phyloP scores from a whole-genome alignment of 768 basidiomycete species.

The Mycena filopes region DNA sequence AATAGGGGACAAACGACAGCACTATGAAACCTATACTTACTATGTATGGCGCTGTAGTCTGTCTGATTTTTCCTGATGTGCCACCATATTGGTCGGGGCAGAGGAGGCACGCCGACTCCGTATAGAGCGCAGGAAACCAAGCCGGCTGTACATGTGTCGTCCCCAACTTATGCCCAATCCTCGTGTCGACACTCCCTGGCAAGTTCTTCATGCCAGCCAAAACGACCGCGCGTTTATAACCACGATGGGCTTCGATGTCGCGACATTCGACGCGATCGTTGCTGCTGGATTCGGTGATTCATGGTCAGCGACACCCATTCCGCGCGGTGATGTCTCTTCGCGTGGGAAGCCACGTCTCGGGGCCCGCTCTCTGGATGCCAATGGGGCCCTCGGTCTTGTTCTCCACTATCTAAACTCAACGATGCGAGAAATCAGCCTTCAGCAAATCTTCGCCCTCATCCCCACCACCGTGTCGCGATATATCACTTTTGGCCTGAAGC shows the following conservation, averaged over 20 bases:
- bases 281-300: conserved; percentile 43
- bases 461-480: conserved; percentile 42
- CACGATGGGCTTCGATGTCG: conserved; percentile 54
- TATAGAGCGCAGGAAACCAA: background rate
- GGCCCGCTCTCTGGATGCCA: conserved; percentile 48
- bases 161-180: conserved; percentile 47
- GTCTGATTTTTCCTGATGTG: no score
- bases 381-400: conserved; percentile 45
- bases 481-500: conserved; percentile 35
- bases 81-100: background rate
- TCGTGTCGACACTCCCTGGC: conserved; percentile 48
- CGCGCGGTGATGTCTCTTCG: conserved; percentile 39
- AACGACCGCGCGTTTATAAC: conserved; percentile 55
- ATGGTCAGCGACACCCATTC: conserved; percentile 43
- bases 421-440: conserved; percentile 43
- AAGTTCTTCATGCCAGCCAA: conserved; percentile 40
- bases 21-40: no score
- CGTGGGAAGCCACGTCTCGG: conserved; percentile 38
- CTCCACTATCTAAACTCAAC: conserved; percentile 47
- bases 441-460: conserved; percentile 49
- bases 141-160: conserved; percentile 42
- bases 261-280: conserved; percentile 48
- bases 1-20: no score
- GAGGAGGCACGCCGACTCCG: background rate
- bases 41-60: no score